Base-by-base conservation (phyloP, 139 green algal genomes). In the Auxenochlorella pyrenoidosa region DNA sequence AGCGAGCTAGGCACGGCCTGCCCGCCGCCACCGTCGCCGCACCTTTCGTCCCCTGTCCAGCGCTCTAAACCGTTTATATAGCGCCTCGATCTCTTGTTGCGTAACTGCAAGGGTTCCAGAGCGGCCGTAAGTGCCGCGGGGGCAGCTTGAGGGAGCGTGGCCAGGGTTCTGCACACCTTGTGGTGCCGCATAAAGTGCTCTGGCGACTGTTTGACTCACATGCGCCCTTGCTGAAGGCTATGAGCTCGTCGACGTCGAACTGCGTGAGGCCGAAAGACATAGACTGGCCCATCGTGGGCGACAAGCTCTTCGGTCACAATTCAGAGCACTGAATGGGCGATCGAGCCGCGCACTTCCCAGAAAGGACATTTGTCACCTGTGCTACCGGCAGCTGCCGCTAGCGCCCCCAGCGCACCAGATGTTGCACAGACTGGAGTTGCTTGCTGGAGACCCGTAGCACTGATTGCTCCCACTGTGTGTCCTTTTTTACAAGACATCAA, bases 21-120 rank as follows among this genome's bases (percentile, higher is more conserved):
- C 51, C 54, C 16, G 51, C 47, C 16, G 77, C 77, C 3, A n/a
- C n/a, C n/a, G 12, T 18, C 1, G n/a, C n/a, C 63, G 36, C 38
- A 93, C 91, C 90, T 98, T 99, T 54, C 93, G 91, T 28, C 92
- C 94, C 8, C 95, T 88, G 88, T 99, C 97, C 36, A 99, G 90
- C 0, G 93, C 86, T 16, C 97, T 88, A 87, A 99, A 99, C 5
- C 97, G 91, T 71, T 94, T 93, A 88, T 98, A 99, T 34, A 99
- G 86, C 0, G 92, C 84, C 79, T 97, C 96, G 30, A 99, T 95
- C 88, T 99, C 97, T 32, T 71, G 75, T 75, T 98, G 96, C 18
- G 92, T 94, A 72, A 96, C 94, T 97, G 91, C 65, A 70, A 1
- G 30, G 30, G 85, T 38, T 44, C 36, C 4, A 36, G 60, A 21